Evolutionary conservation across 805 yeast species (phyloP).

Genomic region (Ogataea populi-albae): DNA sequence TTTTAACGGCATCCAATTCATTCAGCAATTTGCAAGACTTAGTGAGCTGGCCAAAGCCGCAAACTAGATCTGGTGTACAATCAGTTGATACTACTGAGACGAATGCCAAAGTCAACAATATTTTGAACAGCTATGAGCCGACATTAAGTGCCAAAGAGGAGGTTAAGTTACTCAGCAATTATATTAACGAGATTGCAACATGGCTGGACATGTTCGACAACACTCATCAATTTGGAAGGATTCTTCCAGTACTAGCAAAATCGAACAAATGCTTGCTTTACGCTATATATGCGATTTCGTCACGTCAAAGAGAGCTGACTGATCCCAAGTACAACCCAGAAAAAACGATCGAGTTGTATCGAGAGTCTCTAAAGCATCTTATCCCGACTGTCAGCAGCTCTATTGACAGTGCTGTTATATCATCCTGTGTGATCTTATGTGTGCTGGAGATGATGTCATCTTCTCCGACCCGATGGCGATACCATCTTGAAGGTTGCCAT

Average conservation of each 20-base stretch:
- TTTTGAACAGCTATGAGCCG: slow-evolving; percentile 1
- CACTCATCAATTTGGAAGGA: slow-evolving; percentile 15
- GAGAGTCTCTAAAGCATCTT: slow-evolving; percentile 12
- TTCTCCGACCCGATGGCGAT: slow-evolving; percentile 37
- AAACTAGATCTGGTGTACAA: neutral
- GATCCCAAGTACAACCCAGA: slow-evolving; percentile 9
- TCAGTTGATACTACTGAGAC: neutral
- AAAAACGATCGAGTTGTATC: slow-evolving; percentile 9
- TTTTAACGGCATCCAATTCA: slow-evolving; percentile 3
- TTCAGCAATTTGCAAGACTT: slow-evolving; percentile 1
- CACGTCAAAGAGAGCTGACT: slow-evolving; percentile 13
- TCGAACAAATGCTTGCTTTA: slow-evolving; percentile 9
- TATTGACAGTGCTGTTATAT: slow-evolving; percentile 2
- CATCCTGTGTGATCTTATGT: slow-evolving; percentile 22
- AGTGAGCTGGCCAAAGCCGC: neutral
- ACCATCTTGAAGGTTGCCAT: slow-evolving; percentile 40
- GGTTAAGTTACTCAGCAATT: slow-evolving; percentile 5
- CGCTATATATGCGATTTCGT: slow-evolving; percentile 9
- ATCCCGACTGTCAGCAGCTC: slow-evolving; percentile 2
- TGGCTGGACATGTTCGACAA: slow-evolving; percentile 21
- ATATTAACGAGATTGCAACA: slow-evolving; percentile 7
- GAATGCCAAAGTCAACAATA: neutral
- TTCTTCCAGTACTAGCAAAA: slow-evolving; percentile 11
- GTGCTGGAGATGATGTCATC: slow-evolving; percentile 40
- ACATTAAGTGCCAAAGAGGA: neutral